Evolutionary conservation across 345 rosid genomes (phyloP).

Genomic region (Draba incana): DNA sequence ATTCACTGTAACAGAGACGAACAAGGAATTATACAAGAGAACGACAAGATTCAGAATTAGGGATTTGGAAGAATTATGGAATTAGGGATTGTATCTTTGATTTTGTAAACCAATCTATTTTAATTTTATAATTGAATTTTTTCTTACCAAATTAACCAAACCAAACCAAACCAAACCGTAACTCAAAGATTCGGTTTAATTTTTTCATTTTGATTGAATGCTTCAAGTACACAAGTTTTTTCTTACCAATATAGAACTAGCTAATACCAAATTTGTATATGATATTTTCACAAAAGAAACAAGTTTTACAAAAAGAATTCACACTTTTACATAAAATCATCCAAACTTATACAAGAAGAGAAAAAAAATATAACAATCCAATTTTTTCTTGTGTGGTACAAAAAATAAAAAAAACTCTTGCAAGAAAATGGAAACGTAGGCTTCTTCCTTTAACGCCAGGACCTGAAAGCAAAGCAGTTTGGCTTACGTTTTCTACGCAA

Average conservation of each 20-base stretch:
- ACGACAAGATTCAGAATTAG: neutral
- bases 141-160: too few relatives aligned
- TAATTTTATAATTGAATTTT: neutral
- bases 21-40: neutral
- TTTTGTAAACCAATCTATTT: constrained; percentile 8
- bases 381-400: neutral
- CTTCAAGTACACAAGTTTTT: neutral
- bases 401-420: constrained; percentile 9
- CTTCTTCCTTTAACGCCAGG: constrained; percentile 31
- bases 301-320: constrained; percentile 15
- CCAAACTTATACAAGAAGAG: neutral
- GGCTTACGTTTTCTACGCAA: constrained; percentile 23
- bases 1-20: neutral
- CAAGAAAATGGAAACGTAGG: neutral
- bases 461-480: constrained; percentile 39
- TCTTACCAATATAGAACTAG: neutral
- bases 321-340: constrained; percentile 12
- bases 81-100: neutral
- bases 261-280: constrained; percentile 9
- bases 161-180: neutral
- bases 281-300: neutral
- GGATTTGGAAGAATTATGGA: constrained; percentile 1
- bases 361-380: constrained; percentile 13
- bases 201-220: neutral
- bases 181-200: neutral